Conservation (phyloP, 2,329 filamentous ascomycete species). For the Botryotinia convoluta region DNA sequence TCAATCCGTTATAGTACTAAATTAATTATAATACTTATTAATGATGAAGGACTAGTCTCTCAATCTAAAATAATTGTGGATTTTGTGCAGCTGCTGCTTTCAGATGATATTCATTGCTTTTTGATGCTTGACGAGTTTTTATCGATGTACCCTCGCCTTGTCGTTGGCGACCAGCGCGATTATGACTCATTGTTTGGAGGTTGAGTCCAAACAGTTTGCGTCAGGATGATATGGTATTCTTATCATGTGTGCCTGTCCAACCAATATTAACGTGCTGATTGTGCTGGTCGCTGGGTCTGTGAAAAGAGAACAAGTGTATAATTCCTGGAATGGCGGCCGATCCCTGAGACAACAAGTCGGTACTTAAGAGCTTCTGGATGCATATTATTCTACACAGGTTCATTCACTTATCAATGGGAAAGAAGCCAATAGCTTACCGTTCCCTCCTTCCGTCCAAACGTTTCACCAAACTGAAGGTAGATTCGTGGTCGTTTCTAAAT, state of each 20-base stretch:
- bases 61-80: too few species aligned
- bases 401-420: neutral
- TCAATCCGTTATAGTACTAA: neutral
- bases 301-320: neutral
- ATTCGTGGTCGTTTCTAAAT: too few species aligned
- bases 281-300: neutral
- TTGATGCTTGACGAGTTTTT: neutral
- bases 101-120: neutral
- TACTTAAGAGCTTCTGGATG: neutral
- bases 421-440: rapidly evolving
- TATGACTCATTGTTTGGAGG: neutral
- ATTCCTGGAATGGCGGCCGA: neutral
- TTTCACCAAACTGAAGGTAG: neutral
- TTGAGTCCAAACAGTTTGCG: neutral
- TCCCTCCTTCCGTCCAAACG: rapidly evolving
- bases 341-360: neutral
- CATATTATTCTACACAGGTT: neutral
- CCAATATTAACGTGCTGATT: neutral
- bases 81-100: too few species aligned
- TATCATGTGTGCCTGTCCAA: neutral
- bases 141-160: neutral
- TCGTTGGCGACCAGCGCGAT: neutral
- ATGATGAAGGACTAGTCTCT: neutral
- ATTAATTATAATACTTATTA: neutral
- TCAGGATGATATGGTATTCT: rapidly evolving